phyloP scores from a whole-genome alignment of 2,329 filamentous ascomycete species.

The Fusarium citri region DNA sequence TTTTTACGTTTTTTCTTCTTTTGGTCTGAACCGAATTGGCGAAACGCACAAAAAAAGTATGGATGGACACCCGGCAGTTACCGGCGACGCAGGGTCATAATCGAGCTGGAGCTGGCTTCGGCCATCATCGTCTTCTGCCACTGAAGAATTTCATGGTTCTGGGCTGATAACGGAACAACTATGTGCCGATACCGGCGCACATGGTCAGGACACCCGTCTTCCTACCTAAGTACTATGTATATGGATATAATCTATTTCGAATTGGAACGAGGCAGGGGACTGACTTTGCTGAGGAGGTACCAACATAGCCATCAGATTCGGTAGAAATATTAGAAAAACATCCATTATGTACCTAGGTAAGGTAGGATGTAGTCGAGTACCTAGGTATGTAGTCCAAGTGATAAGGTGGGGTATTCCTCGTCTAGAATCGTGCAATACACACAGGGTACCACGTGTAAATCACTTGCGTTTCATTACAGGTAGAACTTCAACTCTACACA shows the following conservation, averaged over 20 bases:
- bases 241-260: neutral
- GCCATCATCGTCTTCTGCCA: conserved; percentile 4
- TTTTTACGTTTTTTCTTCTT: neutral
- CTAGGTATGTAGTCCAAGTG: conserved; percentile 12
- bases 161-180: conserved; percentile 41
- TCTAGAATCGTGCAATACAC: neutral
- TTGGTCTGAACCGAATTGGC: neutral
- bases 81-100: conserved; percentile 44
- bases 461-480: neutral
- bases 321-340: neutral
- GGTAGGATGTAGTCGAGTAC: neutral
- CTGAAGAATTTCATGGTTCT: conserved; percentile 44
- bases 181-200: conserved; percentile 21
- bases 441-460: conserved; percentile 32
- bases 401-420: neutral
- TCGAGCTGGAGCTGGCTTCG: conserved; percentile 34
- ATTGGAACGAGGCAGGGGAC: neutral
- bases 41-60: neutral
- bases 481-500: conserved; percentile 11
- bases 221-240: neutral
- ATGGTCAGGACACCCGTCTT: neutral
- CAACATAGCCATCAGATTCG: neutral
- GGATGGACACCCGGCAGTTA: conserved; percentile 36
- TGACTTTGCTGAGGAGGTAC: neutral
- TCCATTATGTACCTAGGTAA: neutral